A percentile compares a stretch with the other conserved stretches of the same genome.
Evolutionary conservation across 352 stramenopile genomes (phyloP).

Genomic region (Phytophthora multivora): DNA sequence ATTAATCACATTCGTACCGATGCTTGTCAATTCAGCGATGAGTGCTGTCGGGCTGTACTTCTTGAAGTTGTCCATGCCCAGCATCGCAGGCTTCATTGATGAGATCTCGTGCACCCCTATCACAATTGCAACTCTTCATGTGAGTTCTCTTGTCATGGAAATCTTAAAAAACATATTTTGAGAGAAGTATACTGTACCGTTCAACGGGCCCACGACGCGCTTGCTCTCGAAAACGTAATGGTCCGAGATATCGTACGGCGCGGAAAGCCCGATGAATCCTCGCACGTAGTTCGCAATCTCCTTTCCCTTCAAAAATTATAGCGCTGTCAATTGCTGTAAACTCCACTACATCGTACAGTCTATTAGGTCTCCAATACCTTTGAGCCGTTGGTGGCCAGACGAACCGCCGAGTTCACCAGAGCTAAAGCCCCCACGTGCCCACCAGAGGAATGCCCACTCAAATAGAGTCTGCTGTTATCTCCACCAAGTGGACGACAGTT

Average conservation of each 20-base stretch:
- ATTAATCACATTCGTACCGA: slow-evolving; percentile 16
- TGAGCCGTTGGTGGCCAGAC: slow-evolving; percentile 23
- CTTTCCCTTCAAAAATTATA: slow-evolving; percentile 24
- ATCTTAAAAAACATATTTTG: no score
- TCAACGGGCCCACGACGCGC: slow-evolving; percentile 53
- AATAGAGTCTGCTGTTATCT: slow-evolving; percentile 51
- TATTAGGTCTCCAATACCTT: slow-evolving; percentile 7
- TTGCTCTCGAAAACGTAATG: slow-evolving; percentile 77
- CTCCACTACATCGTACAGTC: background rate
- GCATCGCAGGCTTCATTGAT: slow-evolving; percentile 78
- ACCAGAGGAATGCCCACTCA: slow-evolving; percentile 75
- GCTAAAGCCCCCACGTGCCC: slow-evolving; percentile 58
- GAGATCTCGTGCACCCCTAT: slow-evolving; percentile 77
- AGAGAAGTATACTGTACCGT: no score
- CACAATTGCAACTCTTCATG: background rate
- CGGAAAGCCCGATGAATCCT: slow-evolving; percentile 69
- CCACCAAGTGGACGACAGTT: slow-evolving; percentile 56
- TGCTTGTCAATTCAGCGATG: slow-evolving; percentile 26
- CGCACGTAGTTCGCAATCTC: slow-evolving; percentile 43
- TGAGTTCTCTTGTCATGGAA: no score
- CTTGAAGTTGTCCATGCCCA: slow-evolving; percentile 61
- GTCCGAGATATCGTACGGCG: slow-evolving; percentile 75
- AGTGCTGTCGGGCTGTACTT: slow-evolving; percentile 55
- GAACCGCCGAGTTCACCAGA: slow-evolving; percentile 58
- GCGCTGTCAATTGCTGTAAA: background rate